A percentile compares a stretch with the other conserved stretches of the same genome.
Conservation (phyloP, 345 rosid species). For the Populus simonii region DNA sequence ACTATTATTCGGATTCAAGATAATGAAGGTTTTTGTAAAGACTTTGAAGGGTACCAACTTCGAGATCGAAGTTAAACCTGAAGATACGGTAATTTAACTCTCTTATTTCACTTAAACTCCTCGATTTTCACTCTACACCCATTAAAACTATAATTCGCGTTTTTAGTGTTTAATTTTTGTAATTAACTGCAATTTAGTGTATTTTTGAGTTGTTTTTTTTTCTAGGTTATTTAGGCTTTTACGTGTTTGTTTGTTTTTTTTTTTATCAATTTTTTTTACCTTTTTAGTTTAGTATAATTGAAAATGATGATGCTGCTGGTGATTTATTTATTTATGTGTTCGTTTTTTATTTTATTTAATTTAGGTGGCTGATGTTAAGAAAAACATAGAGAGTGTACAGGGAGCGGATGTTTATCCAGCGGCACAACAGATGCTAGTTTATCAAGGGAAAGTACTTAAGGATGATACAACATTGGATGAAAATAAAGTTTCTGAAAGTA, state of each 20-base stretch:
- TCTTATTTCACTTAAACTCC: not conserved
- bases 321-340: not conserved
- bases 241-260: not conserved
- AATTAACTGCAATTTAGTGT: not conserved
- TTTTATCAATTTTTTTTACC: not conserved
- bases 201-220: not conserved
- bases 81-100: slow-evolving; percentile 35
- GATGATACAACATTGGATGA: slow-evolving; percentile 26
- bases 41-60: slow-evolving; percentile 51
- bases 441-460: slow-evolving; percentile 34
- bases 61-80: slow-evolving; percentile 50
- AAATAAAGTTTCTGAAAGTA: slow-evolving; percentile 29
- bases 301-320: not conserved
- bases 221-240: not conserved
- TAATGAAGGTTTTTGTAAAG: slow-evolving; percentile 47
- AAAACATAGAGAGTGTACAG: slow-evolving; percentile 23
- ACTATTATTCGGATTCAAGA: not conserved
- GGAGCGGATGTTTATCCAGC: slow-evolving; percentile 27
- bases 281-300: not conserved
- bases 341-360: not conserved
- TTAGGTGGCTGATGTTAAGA: slow-evolving; percentile 30
- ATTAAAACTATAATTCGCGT: not conserved
- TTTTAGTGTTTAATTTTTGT: not conserved
- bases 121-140: not conserved
- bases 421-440: slow-evolving; percentile 27